Evolutionary conservation across 1,139 yeast genomes (phyloP), one percentile per base, ranked within the genome.

Genomic region (Taphrina flavorubra): DNA sequence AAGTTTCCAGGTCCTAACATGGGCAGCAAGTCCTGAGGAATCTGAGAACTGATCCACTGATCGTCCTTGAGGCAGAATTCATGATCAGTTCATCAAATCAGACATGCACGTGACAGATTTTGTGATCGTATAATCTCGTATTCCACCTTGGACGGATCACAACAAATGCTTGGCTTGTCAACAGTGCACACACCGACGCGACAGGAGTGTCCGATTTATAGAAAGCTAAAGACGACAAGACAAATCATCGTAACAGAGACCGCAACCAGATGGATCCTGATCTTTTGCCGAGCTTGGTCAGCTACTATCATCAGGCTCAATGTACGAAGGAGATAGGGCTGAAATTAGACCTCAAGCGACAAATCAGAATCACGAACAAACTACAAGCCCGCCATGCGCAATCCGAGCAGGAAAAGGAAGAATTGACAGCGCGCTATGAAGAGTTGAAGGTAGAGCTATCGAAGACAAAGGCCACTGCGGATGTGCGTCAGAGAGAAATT

Each of bases 261-360:
- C 31, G 31, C 31, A 25, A 25, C 31, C 2, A 25, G 31, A 58
- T 58, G 62, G 62, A 42, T 44, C 53, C 62, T 1, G 62, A 58
- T 31, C 40, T 58, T 2, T 18, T 58, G 40, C 62, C 62, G 18
- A n/a, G 20, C 14, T 44, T 58, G 25, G 53, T 44, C 14, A 31
- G 53, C 39, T 58, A 58, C 53, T 58, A 58, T 44, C 62, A 58
- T 18, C 62, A 58, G 31, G 34, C 42, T 16, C 51, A 42, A 42
- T 58, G 62, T 44, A 58, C 62, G 25, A 58, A 58, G 31, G 62
- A 63, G 51, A 60, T 37, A 61, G 71, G 56, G 57, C 58, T 51
- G 67, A 59, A 39, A 42, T 18, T 58, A 13, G 42, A 44, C 16
- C 20, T 44, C 53, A 42, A 44, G 36, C 42, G 42, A 44, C 53